These are phyloP conservation scores for Withania somnifera DNA, from an alignment of 305 asterid species.

Conservation along the genomic window DNA sequence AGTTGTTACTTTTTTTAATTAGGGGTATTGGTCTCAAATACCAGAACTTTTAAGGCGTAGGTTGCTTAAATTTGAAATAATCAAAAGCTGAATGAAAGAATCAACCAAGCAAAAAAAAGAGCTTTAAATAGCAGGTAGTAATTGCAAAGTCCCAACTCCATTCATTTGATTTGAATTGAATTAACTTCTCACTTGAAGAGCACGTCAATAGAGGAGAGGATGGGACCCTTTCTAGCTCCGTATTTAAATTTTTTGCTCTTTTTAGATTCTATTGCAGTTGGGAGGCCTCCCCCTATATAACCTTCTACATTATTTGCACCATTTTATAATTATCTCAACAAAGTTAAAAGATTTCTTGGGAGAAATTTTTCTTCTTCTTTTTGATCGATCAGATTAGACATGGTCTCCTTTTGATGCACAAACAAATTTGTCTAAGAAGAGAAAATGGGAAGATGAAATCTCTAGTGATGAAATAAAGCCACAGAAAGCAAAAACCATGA, in stretches of 20 bases:
- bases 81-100: no score
- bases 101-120: background rate
- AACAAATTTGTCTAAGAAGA: slow-evolving; percentile 43
- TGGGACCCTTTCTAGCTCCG: slow-evolving; percentile 32
- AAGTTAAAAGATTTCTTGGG: no score
- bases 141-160: slow-evolving; percentile 21
- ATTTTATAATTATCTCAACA: background rate
- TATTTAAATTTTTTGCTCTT: slow-evolving; percentile 37
- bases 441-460: slow-evolving; percentile 34
- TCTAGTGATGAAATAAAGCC: slow-evolving; percentile 10
- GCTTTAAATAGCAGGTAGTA: slow-evolving; percentile 20
- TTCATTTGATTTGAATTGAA: background rate
- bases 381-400: background rate
- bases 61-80: no score
- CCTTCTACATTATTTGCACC: slow-evolving; percentile 10
- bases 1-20: no score
- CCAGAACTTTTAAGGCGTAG: no score
- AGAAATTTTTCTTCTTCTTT: no score
- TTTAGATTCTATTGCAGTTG: slow-evolving; percentile 27
- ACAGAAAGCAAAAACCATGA: slow-evolving; percentile 9
- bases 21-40: no score
- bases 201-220: slow-evolving; percentile 25
- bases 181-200: slow-evolving; percentile 25
- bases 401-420: slow-evolving; percentile 49
- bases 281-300: slow-evolving; percentile 13